Evolutionary conservation across 108 stramenopile genomes (phyloP).

Genomic region (Fistulifera solaris): DNA sequence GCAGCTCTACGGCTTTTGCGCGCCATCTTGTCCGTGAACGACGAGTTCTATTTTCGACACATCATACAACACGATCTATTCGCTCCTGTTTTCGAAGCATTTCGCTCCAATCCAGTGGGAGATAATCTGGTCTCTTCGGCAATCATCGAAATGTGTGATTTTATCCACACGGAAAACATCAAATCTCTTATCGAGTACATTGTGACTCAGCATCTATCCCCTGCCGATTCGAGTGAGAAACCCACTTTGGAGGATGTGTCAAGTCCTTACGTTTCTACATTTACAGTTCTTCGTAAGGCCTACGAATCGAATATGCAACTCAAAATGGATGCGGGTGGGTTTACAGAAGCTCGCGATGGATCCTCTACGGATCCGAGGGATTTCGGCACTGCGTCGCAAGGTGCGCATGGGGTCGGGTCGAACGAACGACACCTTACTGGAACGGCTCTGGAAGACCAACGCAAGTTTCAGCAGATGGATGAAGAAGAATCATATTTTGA

Average conservation of each 20-base stretch:
- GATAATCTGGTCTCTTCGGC: constrained; percentile 77
- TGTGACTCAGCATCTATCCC: constrained; percentile 56
- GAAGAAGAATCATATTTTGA: constrained; percentile 83
- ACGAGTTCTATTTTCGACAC: constrained; percentile 84
- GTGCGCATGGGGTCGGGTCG: background rate
- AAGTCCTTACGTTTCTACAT: constrained; percentile 66
- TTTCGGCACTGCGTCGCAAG: no score
- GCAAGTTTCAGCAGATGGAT: constrained; percentile 72
- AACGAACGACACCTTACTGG: constrained; percentile 25
- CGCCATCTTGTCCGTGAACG: constrained; percentile 70
- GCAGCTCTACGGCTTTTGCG: constrained; percentile 70
- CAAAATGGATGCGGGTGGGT: background rate
- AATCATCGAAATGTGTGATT: constrained; percentile 83
- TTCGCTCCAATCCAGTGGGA: constrained; percentile 72
- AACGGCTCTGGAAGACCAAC: constrained; percentile 66
- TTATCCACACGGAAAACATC: constrained; percentile 66
- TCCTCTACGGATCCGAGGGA: constrained; percentile 3
- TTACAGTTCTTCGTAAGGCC: constrained; percentile 51
- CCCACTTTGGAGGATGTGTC: constrained; percentile 71
- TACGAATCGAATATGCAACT: constrained; percentile 36
- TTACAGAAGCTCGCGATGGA: background rate
- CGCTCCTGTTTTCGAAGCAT: constrained; percentile 75
- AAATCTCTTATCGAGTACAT: constrained; percentile 81
- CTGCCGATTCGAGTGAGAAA: constrained; percentile 5
- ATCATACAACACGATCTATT: constrained; percentile 82